Percentiles rank a stretch among this genome's conserved stretches.
These are phyloP conservation scores for Neurospora hispaniola DNA, from an alignment of 495 filamentous ascomycete species.

Conservation along the genomic window DNA sequence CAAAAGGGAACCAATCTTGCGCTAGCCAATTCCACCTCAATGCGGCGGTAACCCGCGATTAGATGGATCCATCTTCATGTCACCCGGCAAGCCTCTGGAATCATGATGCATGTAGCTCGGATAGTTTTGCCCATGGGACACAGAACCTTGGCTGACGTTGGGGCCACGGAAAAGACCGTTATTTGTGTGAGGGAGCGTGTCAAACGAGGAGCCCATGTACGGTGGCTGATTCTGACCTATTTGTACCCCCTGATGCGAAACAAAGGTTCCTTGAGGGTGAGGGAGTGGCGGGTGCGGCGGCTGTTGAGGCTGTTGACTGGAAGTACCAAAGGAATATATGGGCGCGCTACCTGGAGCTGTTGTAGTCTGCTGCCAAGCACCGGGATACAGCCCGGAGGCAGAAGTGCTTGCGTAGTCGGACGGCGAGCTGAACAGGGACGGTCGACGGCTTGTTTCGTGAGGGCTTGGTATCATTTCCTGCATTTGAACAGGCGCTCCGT, in stretches of 20 bases:
- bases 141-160: conserved; percentile 4
- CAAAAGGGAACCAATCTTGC: neutral
- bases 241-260: conserved; percentile 16
- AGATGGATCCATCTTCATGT: conserved; percentile 7
- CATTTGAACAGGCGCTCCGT: conserved; percentile 17
- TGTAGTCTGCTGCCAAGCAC: conserved; percentile 18
- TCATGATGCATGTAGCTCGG: conserved; percentile 3
- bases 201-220: conserved; percentile 17
- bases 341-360: conserved; percentile 17
- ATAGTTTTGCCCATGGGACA: conserved; percentile 6
- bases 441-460: conserved; percentile 25
- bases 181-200: conserved; percentile 18
- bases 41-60: conserved; percentile 8
- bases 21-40: neutral
- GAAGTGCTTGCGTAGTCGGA: conserved; percentile 25
- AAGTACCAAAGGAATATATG: conserved; percentile 19
- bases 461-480: conserved; percentile 26
- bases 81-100: neutral
- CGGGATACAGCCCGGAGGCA: conserved; percentile 21
- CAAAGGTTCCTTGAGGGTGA: conserved; percentile 13
- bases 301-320: conserved; percentile 11
- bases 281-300: conserved; percentile 1
- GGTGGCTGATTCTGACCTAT: conserved; percentile 11
- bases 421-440: conserved; percentile 23
- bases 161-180: conserved; percentile 13